Conservation (phyloP, 352 stramenopile genomes). For the Phytophthora ohioensis region DNA sequence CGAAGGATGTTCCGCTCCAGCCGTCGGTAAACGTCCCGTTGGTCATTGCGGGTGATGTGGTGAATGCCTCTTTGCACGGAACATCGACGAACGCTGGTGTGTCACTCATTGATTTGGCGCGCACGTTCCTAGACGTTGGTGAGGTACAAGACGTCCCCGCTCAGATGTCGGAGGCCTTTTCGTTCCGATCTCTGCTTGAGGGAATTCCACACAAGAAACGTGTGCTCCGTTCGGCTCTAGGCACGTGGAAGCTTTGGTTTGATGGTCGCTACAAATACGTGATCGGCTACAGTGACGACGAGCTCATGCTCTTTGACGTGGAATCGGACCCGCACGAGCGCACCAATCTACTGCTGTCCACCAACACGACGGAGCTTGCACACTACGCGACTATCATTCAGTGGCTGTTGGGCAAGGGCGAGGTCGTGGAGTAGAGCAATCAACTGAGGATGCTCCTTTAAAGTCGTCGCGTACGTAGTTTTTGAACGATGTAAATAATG, state of each 20-base stretch:
- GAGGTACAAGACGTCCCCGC: conserved; percentile 37
- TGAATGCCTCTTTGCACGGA: conserved; percentile 29
- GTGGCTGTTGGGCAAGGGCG: conserved; percentile 42
- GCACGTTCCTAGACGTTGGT: conserved; percentile 42
- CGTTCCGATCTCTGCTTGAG: conserved; percentile 36
- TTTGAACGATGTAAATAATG: conserved; percentile 1
- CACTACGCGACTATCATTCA: conserved; percentile 35
- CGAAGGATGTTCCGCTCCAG: conserved; percentile 43
- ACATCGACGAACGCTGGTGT: conserved; percentile 38
- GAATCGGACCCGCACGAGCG: conserved; percentile 43
- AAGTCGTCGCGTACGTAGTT: neutral
- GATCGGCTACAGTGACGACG: conserved; percentile 43
- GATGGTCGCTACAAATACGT: conserved; percentile 48
- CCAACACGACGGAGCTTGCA: conserved; percentile 28
- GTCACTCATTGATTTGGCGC: conserved; percentile 45
- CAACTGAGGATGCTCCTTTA: neutral
- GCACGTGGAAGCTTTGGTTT: conserved; percentile 45
- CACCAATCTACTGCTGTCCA: conserved; percentile 32
- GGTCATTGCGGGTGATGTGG: conserved; percentile 39
- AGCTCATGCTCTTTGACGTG: conserved; percentile 41
- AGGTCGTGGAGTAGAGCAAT: conserved; percentile 28
- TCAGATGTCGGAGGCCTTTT: conserved; percentile 43
- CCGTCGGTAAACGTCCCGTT: conserved; percentile 40
- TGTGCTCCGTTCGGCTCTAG: conserved; percentile 38
- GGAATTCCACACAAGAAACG: conserved; percentile 23